Conservation (phyloP, 2,329 filamentous ascomycete species). For the Fusarium pseudograminearum region DNA sequence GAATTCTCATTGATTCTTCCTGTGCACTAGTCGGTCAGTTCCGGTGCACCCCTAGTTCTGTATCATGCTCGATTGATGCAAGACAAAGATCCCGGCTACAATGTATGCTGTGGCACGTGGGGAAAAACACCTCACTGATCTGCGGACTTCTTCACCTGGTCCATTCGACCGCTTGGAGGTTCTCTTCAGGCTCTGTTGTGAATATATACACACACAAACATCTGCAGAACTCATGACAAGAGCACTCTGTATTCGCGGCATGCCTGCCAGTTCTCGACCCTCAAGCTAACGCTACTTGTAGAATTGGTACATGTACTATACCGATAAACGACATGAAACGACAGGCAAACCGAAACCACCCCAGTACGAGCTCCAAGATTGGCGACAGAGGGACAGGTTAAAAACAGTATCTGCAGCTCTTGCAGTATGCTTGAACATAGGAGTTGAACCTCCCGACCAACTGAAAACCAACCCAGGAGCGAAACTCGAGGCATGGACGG, state of each 20-base stretch:
- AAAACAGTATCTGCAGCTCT: conserved; percentile 97
- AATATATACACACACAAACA: neutral
- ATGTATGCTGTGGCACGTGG: conserved; percentile 7
- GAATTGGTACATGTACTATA: conserved; percentile 99
- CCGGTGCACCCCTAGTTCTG: conserved; percentile 53
- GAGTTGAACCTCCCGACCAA: conserved; percentile 96
- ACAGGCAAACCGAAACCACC: conserved; percentile 85
- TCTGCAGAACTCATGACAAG: neutral
- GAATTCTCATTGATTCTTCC: conserved; percentile 29
- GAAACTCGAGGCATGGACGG: conserved; percentile 96
- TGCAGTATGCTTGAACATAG: conserved; percentile 95
- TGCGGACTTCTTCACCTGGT: neutral
- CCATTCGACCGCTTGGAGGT: neutral
- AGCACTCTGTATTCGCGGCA: neutral
- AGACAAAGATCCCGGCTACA: conserved; percentile 1
- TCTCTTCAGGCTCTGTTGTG: neutral
- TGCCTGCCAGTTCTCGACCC: neutral
- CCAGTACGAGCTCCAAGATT: conserved; percentile 81
- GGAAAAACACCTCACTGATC: neutral
- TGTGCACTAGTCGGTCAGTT: conserved; percentile 17
- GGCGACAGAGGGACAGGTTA: conserved; percentile 95
- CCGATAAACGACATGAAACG: conserved; percentile 96
- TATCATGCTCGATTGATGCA: conserved; percentile 15
- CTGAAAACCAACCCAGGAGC: conserved; percentile 94
- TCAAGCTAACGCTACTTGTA: conserved; percentile 54